Evolutionary conservation across 2,329 filamentous ascomycete species (phyloP).

Genomic region (Colletotrichum filicis): DNA sequence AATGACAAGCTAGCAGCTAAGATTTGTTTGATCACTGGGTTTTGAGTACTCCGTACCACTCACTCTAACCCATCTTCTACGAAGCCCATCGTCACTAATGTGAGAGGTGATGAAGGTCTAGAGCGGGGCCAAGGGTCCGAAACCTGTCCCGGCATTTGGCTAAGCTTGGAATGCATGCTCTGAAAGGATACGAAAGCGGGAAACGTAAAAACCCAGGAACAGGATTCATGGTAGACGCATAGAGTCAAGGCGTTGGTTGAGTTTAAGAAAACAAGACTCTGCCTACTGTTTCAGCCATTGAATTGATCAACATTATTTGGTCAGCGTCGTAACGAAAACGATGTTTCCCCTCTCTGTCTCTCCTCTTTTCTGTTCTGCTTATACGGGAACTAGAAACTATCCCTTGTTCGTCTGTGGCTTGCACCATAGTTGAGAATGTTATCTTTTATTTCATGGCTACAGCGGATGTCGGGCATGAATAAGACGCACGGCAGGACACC

Average conservation of each 20-base stretch:
- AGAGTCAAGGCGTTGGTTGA: slow-evolving; percentile 25
- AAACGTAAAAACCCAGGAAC: neutral
- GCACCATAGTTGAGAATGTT: too few species aligned
- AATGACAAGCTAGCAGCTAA: fast-evolving
- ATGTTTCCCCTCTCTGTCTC: neutral
- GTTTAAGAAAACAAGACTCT: neutral
- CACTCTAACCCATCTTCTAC: too few species aligned
- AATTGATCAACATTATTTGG: neutral
- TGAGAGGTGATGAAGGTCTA: neutral
- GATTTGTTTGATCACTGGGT: too few species aligned
- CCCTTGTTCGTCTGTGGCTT: too few species aligned
- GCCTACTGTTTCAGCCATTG: slow-evolving; percentile 14
- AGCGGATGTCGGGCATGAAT: neutral
- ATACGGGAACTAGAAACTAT: too few species aligned
- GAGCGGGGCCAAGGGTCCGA: too few species aligned
- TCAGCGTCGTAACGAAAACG: neutral
- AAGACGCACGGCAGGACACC: slow-evolving; percentile 11
- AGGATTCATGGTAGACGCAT: neutral
- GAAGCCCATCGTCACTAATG: neutral
- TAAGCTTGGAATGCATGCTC: neutral
- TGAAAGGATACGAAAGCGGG: neutral
- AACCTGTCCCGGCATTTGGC: neutral
- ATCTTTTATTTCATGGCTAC: neutral
- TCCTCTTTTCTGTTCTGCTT: neutral
- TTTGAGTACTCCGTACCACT: too few species aligned